phyloP scores from a whole-genome alignment of 2,329 filamentous ascomycete species.

The Ophiosphaerella korrae region DNA sequence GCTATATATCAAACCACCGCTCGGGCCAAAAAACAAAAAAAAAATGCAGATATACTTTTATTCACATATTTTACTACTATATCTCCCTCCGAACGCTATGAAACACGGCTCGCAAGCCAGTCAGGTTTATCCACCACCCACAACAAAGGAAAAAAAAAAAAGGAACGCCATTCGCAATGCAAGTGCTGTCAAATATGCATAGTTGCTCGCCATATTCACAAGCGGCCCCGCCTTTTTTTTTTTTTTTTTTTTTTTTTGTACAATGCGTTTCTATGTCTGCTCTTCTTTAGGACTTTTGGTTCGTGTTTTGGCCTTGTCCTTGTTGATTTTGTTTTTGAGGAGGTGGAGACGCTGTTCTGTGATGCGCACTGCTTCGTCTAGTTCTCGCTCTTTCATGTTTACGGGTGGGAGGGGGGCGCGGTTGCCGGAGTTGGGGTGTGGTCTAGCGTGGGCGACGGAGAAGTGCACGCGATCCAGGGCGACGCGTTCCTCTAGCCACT shows the following conservation, averaged over 20 bases:
- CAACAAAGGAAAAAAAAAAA: not conserved
- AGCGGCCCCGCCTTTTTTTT: not conserved
- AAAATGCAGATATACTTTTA: too few species aligned
- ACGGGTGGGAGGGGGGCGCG: slow-evolving; percentile 56
- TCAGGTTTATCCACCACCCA: too few species aligned
- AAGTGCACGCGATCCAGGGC: slow-evolving; percentile 65
- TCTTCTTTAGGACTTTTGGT: slow-evolving; percentile 29
- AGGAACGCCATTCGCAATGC: slow-evolving; percentile 5
- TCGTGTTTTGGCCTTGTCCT: slow-evolving; percentile 25
- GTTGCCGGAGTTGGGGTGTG: slow-evolving; percentile 46
- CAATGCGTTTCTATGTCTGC: slow-evolving; percentile 5
- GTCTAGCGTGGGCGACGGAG: slow-evolving; percentile 25
- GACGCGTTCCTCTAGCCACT: slow-evolving; percentile 87
- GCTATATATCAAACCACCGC: too few species aligned
- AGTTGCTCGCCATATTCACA: not conserved
- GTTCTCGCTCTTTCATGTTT: slow-evolving; percentile 73
- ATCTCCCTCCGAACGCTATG: too few species aligned
- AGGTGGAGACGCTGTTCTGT: slow-evolving; percentile 84
- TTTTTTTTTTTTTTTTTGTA: too few species aligned
- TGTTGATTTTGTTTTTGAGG: slow-evolving; percentile 70
- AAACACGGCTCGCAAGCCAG: too few species aligned
- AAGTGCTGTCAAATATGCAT: not conserved
- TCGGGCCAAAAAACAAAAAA: too few species aligned
- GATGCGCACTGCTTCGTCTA: slow-evolving; percentile 79
- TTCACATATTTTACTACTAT: too few species aligned